Conservation (phyloP, 2,329 filamentous ascomycete species). For the Ceratocystis eucalypticola region DNA sequence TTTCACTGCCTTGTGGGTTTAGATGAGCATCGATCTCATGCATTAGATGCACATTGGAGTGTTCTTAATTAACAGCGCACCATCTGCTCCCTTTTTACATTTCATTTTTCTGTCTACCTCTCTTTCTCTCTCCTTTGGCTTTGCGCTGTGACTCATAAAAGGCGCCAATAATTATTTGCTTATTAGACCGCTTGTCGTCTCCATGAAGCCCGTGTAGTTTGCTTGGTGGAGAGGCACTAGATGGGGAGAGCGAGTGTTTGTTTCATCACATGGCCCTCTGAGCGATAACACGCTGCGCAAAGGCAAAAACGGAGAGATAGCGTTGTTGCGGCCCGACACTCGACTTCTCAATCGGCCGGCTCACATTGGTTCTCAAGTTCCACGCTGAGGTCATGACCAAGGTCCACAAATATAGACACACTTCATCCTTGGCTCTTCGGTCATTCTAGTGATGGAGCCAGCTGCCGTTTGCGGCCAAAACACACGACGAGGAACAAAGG, state of each 20-base stretch:
- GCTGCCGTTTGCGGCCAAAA: not conserved
- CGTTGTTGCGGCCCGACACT: not conserved
- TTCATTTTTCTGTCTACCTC: not conserved
- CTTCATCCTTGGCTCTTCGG: not conserved
- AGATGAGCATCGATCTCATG: not conserved
- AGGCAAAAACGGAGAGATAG: not conserved
- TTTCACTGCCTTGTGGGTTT: constrained; percentile 5
- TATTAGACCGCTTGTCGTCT: not conserved
- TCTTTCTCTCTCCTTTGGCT: not conserved
- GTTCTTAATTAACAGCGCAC: not conserved
- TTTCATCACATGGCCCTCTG: too few relatives aligned
- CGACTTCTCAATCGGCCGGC: not conserved
- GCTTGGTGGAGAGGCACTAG: too few relatives aligned
- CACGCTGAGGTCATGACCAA: not conserved
- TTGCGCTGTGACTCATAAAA: not conserved
- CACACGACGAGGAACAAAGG: not conserved
- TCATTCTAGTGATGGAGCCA: not conserved
- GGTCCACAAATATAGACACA: not conserved
- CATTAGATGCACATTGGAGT: not conserved
- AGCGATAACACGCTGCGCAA: too few relatives aligned
- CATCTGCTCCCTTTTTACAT: not conserved
- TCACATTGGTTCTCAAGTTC: not conserved
- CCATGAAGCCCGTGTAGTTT: not conserved
- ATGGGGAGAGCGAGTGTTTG: too few relatives aligned
- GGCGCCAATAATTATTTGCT: not conserved